These are phyloP conservation scores for Acer yangbiense DNA, from an alignment of 345 rosid genomes.

Conservation along the genomic window DNA sequence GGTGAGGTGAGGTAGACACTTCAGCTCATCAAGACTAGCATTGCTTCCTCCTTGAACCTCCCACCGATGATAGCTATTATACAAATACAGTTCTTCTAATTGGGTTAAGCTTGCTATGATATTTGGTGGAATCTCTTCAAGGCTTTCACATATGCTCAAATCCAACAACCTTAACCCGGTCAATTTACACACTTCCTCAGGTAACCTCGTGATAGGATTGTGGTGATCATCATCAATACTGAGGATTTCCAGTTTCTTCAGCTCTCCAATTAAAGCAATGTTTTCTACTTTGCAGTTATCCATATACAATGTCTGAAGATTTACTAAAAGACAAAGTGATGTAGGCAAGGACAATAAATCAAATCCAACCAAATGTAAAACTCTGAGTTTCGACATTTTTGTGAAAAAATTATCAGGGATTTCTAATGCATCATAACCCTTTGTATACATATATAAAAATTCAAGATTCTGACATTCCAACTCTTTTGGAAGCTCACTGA, in stretches of 20 bases:
- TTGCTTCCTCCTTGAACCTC: constrained; percentile 13
- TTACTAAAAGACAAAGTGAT: not conserved
- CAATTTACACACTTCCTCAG: constrained; percentile 27
- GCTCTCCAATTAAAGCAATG: not conserved
- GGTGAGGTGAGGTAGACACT: too few relatives aligned
- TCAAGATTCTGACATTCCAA: constrained; percentile 22
- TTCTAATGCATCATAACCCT: not conserved
- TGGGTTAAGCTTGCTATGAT: too few relatives aligned
- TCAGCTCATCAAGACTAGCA: too few relatives aligned
- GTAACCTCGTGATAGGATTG: constrained; percentile 6
- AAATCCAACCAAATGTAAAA: too few relatives aligned
- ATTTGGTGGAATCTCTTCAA: constrained; percentile 17
- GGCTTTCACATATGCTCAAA: not conserved
- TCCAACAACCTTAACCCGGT: constrained; percentile 15
- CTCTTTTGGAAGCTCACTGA: not conserved
- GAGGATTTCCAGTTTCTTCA: constrained; percentile 21
- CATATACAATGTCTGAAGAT: constrained; percentile 27
- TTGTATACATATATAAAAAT: not conserved
- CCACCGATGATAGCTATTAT: constrained; percentile 18
- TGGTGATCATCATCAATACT: not conserved
- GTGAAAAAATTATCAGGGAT: too few relatives aligned
- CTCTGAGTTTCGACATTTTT: too few relatives aligned
- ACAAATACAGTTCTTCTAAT: too few relatives aligned
- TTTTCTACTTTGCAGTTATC: not conserved
- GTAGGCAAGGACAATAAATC: too few relatives aligned